Evolutionary conservation across 2,329 filamentous ascomycete species (phyloP).

Genomic region (Ophiostoma ulmi): DNA sequence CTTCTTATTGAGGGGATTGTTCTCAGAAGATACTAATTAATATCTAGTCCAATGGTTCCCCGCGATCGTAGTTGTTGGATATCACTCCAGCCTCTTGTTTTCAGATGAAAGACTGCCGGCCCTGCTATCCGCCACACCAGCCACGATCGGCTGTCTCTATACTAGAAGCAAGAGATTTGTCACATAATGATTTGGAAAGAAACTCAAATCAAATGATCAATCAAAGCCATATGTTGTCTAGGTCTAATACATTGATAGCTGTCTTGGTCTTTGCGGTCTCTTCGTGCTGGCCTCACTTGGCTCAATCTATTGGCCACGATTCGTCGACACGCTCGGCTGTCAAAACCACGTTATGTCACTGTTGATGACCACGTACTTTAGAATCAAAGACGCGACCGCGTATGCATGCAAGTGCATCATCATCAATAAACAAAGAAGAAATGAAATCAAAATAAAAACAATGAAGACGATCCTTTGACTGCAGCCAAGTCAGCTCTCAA

Average conservation of each 20-base stretch:
- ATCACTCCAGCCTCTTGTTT: neutral
- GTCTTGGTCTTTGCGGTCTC: neutral
- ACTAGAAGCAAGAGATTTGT: neutral
- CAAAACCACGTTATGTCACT: conserved; percentile 2
- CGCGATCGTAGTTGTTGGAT: neutral
- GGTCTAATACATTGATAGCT: neutral
- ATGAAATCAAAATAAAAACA: neutral
- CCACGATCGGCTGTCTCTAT: neutral
- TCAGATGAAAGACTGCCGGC: neutral
- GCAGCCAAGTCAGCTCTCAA: neutral
- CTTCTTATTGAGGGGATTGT: neutral
- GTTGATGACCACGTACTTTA: neutral
- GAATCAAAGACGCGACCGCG: neutral
- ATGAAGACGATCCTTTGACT: neutral
- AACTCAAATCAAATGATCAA: neutral
- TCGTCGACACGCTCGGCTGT: neutral
- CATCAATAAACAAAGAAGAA: neutral
- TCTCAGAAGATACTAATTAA: neutral
- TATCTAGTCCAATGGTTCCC: neutral
- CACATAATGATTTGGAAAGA: neutral
- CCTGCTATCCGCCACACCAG: neutral
- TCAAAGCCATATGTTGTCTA: neutral
- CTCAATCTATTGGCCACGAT: neutral
- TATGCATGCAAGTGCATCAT: neutral
- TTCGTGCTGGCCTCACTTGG: neutral